These are phyloP conservation scores for Pisolithus tinctorius DNA, from an alignment of 768 basidiomycete genomes.

Conservation along the genomic window DNA sequence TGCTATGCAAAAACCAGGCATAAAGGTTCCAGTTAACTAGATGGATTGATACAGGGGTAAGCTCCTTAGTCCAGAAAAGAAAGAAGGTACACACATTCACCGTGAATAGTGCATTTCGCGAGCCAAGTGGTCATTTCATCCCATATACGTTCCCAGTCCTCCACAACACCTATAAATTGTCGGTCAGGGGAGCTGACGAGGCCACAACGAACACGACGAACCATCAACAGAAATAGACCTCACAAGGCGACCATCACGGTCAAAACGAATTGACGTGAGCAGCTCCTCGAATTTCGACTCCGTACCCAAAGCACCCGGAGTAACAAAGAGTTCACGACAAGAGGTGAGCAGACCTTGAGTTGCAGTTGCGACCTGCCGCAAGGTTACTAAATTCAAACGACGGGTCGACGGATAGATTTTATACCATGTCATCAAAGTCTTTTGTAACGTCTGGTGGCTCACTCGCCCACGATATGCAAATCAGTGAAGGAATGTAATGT, in stretches of 20 bases:
- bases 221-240: constrained; percentile 40
- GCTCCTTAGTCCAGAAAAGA: neutral
- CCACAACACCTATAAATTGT: constrained; percentile 19
- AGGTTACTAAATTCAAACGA: constrained; percentile 1
- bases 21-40: constrained; percentile 56
- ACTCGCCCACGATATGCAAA: constrained; percentile 57
- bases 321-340: constrained; percentile 42
- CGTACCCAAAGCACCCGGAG: constrained; percentile 46
- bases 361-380: constrained; percentile 43
- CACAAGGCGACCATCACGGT: constrained; percentile 53
- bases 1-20: constrained; percentile 36
- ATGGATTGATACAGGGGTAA: constrained; percentile 2
- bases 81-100: constrained; percentile 38
- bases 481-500: constrained; percentile 55
- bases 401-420: constrained; percentile 3
- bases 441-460: constrained; percentile 30
- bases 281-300: constrained; percentile 47
- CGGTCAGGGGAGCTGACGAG: neutral
- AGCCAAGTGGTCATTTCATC: constrained; percentile 17
- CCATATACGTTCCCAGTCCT: constrained; percentile 18
- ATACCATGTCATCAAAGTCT: constrained; percentile 60
- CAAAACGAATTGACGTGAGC: constrained; percentile 39
- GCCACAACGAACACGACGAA: constrained; percentile 26
- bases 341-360: constrained; percentile 35
- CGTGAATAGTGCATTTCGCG: constrained; percentile 22